Evolutionary conservation across 257 asterid species (phyloP), one percentile per base, ranked within the genome.

Genomic region (Solanum chaucha): DNA sequence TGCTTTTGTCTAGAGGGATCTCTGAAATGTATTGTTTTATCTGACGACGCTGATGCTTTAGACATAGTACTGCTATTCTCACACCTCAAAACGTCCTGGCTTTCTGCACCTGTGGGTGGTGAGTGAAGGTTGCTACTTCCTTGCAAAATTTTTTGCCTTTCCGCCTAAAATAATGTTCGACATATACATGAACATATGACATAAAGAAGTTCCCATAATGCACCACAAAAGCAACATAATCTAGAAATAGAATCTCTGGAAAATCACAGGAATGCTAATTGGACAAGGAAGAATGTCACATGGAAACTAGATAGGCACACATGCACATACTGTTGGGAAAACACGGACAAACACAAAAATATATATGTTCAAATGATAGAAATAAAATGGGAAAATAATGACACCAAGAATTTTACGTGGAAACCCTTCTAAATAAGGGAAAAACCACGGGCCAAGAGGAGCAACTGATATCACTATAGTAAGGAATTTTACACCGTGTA

Each of bases 91-190:
- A 86, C 36, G 68, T 84, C 90, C 74, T 83, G 88, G 81, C 86
- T 91, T 89, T 90, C 95, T 35, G 87, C 87, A 89, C 90, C 87
- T 84, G 87, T 81, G 12, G 91, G 4, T 85, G 65, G 87, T 46
- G 75, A 32, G 77, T 68, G 89, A 81, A 89, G 93, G 88, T 88
- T 89, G 40, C 86, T 87, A 91, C 97, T 92, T 85, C 92, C 90
- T 86, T 87, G 96, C 90, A 95, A 85, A 88, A 95, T 96, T 93
- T 92, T 96, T 92, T 94, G 97, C 88, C 89, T 95, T 90, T 94
- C 99, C 89, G 94, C 98, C 99, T 96, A 90, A 88, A 32, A 77
- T 22, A 87, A 41, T 73, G 70, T 71, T 34, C 15, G 10, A 72
- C 70, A 30, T 46, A 20, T 44, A 35, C 70, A 44, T 36, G 67